Conservation (phyloP, 768 basidiomycete genomes). For the Mycena olivaceomarginata region DNA sequence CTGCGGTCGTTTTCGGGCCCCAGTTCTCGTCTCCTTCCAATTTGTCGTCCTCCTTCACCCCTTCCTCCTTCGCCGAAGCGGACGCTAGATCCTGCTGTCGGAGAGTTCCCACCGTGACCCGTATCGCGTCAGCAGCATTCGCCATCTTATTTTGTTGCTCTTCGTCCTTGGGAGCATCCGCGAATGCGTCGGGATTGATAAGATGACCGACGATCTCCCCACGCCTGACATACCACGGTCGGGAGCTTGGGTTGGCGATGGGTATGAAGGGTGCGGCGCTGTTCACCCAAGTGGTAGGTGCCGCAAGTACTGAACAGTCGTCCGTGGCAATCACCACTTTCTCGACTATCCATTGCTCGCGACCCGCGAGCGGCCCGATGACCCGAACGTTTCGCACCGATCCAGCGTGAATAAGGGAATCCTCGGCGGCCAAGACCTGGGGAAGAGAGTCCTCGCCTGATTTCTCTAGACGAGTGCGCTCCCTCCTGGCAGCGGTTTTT, state of each 20-base stretch:
- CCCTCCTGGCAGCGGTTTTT: neutral
- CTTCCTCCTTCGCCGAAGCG: no score
- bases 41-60: neutral
- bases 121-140: neutral
- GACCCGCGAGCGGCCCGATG: neutral
- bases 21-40: neutral
- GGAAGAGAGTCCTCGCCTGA: neutral
- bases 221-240: neutral
- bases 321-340: conserved; percentile 32
- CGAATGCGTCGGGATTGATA: no score
- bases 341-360: conserved; percentile 40
- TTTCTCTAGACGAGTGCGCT: neutral
- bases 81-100: neutral
- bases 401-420: neutral
- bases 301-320: conserved; percentile 3
- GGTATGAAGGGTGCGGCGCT: conserved; percentile 29
- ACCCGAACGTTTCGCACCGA: conserved; percentile 21
- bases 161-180: no score
- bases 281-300: conserved; percentile 30
- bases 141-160: neutral
- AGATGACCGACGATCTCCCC: no score
- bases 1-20: neutral
- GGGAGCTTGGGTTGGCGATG: conserved; percentile 37
- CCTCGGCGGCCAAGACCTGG: neutral
- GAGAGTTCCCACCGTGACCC: neutral